These are phyloP conservation scores for Bacterosira constricta DNA, from an alignment of 108 stramenopile species.

Conservation along the genomic window DNA sequence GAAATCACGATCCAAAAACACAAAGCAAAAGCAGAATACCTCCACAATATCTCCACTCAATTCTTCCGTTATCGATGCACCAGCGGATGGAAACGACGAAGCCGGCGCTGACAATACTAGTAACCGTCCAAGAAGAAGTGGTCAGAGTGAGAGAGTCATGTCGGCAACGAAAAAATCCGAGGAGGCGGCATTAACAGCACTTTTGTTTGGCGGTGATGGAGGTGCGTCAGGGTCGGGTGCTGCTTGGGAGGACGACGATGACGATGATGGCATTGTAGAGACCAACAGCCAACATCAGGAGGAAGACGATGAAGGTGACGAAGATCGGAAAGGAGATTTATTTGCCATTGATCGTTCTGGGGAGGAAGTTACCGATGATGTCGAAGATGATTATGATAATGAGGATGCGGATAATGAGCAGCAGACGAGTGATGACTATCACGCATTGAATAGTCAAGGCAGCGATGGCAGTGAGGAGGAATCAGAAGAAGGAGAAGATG, in stretches of 20 bases:
- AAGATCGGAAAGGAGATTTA: constrained; percentile 17
- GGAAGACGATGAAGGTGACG: background rate
- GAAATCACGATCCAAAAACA: too few species aligned
- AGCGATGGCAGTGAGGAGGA: background rate
- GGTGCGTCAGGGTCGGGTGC: background rate
- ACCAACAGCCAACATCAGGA: background rate
- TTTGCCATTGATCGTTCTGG: constrained; percentile 42
- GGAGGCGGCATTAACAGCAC: constrained; percentile 25
- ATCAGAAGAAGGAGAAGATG: constrained; percentile 16
- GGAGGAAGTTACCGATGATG: constrained; percentile 32
- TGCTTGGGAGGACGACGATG: background rate
- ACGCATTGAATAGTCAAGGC: constrained; percentile 6
- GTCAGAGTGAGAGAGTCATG: background rate
- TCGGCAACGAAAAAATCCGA: constrained; percentile 22
- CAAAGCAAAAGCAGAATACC: too few species aligned
- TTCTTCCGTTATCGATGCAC: too few species aligned
- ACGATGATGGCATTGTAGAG: constrained; percentile 8
- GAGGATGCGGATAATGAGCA: constrained; percentile 19
- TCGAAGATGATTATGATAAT: constrained; percentile 20
- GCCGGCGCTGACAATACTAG: too few species aligned
- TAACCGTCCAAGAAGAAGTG: too few species aligned
- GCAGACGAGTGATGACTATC: background rate
- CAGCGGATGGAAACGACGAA: too few species aligned
- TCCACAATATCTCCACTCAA: too few species aligned
- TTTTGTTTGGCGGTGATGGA: constrained; percentile 21